Percentiles rank a stretch among this genome's conserved stretches.
phyloP scores from a whole-genome alignment of 1,139 yeast genomes.

The Eremothecium cymbalariae region DNA sequence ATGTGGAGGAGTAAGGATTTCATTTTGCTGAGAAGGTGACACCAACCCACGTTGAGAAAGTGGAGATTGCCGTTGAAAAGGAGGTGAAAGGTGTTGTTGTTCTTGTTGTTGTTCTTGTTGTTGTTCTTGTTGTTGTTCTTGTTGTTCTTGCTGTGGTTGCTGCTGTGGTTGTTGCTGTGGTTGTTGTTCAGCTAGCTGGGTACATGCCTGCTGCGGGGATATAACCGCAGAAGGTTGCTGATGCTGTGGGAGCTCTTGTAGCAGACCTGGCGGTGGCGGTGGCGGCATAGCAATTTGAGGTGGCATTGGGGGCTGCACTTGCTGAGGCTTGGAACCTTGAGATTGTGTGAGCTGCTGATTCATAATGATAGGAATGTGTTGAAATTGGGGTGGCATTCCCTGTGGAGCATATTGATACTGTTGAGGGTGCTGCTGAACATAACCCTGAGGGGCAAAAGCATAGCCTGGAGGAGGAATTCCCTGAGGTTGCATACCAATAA shows the following conservation, averaged over 20 bases:
- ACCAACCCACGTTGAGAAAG: constrained; percentile 1
- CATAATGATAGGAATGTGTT: constrained; percentile 16
- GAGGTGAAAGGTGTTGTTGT: constrained; percentile 2
- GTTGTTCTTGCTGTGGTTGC: constrained; percentile 21
- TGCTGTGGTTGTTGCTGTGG: constrained; percentile 15
- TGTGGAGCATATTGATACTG: constrained; percentile 7
- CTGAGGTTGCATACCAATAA: constrained; percentile 11
- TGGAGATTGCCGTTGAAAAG: not conserved
- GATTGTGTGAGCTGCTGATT: constrained; percentile 11
- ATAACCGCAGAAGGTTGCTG: constrained; percentile 15
- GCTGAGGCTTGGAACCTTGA: constrained; percentile 11
- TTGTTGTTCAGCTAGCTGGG: too few species aligned
- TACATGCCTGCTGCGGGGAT: constrained; percentile 10
- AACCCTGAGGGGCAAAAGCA: constrained; percentile 9
- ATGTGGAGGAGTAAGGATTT: constrained; percentile 12
- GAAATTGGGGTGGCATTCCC: constrained; percentile 11
- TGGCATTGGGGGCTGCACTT: constrained; percentile 15
- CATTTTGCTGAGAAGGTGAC: constrained; percentile 7
- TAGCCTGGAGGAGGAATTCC: constrained; percentile 9
- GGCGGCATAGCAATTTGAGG: constrained; percentile 15
- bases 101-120: constrained; percentile 10
- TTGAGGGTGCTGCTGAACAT: constrained; percentile 8
- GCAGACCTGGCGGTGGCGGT: constrained; percentile 11
- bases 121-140: constrained; percentile 14
- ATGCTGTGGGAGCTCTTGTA: constrained; percentile 10